These are phyloP conservation scores for Orbilia quercus DNA, from an alignment of 2,329 filamentous ascomycete genomes.

Conservation along the genomic window DNA sequence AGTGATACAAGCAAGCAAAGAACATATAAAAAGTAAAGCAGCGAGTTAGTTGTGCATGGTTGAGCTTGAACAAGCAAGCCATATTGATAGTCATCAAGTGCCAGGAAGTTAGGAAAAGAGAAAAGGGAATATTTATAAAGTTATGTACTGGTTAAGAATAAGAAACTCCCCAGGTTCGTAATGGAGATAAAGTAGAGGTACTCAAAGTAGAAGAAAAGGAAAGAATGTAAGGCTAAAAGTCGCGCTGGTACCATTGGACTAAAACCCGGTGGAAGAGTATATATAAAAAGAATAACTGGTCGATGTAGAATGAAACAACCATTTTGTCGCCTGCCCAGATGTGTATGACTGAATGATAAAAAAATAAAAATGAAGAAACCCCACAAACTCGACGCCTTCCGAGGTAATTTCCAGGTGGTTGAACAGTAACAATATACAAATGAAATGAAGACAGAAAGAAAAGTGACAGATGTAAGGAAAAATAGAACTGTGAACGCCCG, in stretches of 20 bases:
- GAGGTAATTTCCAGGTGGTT: conserved; percentile 32
- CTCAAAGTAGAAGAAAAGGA: no score
- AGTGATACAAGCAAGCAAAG: background rate
- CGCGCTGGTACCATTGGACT: conserved; percentile 25
- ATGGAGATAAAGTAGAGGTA: conserved; percentile 13
- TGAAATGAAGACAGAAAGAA: conserved; percentile 29
- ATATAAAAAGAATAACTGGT: conserved; percentile 21
- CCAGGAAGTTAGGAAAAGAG: background rate
- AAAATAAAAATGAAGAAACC: conserved; percentile 49
- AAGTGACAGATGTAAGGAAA: no score
- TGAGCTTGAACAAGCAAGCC: no score
- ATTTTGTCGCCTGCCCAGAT: conserved; percentile 44
- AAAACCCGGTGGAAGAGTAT: background rate
- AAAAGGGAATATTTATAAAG: conserved; percentile 10
- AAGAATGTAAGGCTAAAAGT: conserved; percentile 9
- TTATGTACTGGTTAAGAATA: conserved; percentile 25
- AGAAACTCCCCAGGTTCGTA: conserved; percentile 21
- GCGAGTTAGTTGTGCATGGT: no score
- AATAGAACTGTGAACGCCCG: conserved; percentile 15
- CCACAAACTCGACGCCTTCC: conserved; percentile 50
- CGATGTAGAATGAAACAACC: conserved; percentile 7
- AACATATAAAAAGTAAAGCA: no score
- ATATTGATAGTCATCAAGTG: background rate
- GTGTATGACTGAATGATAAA: conserved; percentile 47
- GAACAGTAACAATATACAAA: conserved; percentile 56